A percentile compares a stretch with the other conserved stretches of the same genome.
Conservation (phyloP, 2,329 filamentous ascomycete genomes). For the Sphaerulina vaccinii region DNA sequence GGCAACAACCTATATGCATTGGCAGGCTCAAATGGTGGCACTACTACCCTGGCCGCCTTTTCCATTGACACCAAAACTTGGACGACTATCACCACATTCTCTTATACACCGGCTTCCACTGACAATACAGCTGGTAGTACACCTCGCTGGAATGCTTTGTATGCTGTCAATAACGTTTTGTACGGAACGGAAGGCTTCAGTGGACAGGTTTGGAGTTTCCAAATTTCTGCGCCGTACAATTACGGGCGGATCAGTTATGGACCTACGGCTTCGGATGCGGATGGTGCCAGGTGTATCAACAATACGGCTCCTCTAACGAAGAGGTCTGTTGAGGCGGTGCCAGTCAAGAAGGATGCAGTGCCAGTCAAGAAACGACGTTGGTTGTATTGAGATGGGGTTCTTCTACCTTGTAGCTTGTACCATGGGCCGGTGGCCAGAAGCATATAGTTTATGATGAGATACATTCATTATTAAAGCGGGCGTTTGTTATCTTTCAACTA, state of each 20-base stretch:
- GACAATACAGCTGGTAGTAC: background rate
- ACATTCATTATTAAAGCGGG: no score
- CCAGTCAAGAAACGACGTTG: no score
- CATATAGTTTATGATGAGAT: no score
- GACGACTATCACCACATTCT: no score
- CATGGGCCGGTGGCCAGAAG: no score
- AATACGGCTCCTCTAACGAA: slow-evolving; percentile 1
- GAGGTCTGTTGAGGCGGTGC: no score
- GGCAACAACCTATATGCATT: slow-evolving; percentile 10
- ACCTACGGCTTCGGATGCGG: slow-evolving; percentile 2
- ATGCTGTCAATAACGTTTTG: slow-evolving; percentile 8
- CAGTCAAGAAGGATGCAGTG: no score
- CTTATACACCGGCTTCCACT: no score
- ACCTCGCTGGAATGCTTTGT: slow-evolving; percentile 14
- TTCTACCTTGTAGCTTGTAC: no score
- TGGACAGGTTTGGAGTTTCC: slow-evolving; percentile 18
- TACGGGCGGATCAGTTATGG: background rate
- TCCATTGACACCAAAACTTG: slow-evolving; percentile 1
- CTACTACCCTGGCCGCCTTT: slow-evolving; percentile 11
- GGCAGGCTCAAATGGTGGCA: background rate
- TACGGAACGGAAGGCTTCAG: slow-evolving; percentile 13
- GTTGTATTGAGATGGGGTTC: no score
- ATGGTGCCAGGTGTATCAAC: slow-evolving; percentile 13
- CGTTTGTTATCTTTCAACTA: no score
- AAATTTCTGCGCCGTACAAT: background rate